Percentiles rank a stretch among this genome's conserved stretches.
phyloP scores from a whole-genome alignment of 139 green algal genomes.

The Zygnema cylindricum region DNA sequence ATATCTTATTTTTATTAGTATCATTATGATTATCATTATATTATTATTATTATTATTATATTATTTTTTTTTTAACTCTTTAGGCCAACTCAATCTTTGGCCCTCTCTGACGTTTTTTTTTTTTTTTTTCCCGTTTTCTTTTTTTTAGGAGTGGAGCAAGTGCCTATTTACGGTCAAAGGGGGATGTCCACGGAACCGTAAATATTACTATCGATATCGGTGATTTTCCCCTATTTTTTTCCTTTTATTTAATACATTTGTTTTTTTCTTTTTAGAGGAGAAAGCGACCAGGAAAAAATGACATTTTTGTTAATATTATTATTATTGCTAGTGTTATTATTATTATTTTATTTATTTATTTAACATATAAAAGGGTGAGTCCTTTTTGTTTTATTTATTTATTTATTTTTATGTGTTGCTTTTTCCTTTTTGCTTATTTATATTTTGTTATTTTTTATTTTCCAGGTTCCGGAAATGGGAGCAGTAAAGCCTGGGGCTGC shows the following conservation, averaged over 20 bases:
- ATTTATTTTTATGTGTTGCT: neutral
- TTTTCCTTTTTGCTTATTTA: neutral
- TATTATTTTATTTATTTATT: too few species aligned
- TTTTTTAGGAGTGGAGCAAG: constrained; percentile 70
- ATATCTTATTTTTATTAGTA: too few species aligned
- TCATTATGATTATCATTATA: too few species aligned
- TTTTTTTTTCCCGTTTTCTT: neutral
- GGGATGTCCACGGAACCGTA: constrained; percentile 87
- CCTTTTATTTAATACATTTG: too few species aligned
- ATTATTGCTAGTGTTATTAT: too few species aligned
- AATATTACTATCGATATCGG: constrained; percentile 66
- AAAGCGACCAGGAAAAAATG: too few species aligned
- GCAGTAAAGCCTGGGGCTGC: constrained; percentile 83
- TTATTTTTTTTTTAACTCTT: too few species aligned
- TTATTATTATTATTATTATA: too few species aligned
- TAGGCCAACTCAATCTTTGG: too few species aligned
- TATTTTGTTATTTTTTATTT: neutral
- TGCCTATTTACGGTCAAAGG: constrained; percentile 85
- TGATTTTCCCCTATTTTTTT: constrained; percentile 2
- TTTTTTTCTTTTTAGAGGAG: too few species aligned
- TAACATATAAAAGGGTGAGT: neutral
- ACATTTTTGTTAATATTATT: too few species aligned
- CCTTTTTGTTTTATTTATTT: neutral
- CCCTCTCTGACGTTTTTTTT: neutral
- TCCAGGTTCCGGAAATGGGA: constrained; percentile 50